Percentiles rank a stretch among this genome's conserved stretches.
Evolutionary conservation across 2,329 filamentous ascomycete genomes (phyloP).

Genomic region (Karstenula rhodostoma): DNA sequence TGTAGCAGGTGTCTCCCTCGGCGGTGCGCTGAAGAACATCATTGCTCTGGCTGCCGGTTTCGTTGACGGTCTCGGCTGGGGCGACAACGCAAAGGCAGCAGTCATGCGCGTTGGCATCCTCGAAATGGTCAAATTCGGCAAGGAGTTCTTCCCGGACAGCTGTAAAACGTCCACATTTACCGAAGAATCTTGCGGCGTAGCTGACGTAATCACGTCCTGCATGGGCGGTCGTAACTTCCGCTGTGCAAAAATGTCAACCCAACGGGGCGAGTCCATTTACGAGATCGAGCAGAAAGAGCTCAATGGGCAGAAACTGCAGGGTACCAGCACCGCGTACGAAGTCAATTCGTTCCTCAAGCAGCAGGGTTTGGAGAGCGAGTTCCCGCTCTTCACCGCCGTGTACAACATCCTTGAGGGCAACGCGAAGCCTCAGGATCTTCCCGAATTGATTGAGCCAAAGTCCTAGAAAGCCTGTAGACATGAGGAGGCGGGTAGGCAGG

Average conservation of each 20-base stretch:
- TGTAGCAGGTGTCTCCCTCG: slow-evolving; percentile 95
- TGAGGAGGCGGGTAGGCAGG: too few relatives aligned
- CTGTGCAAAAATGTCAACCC: slow-evolving; percentile 87
- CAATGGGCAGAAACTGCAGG: slow-evolving; percentile 97
- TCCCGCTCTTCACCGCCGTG: slow-evolving; percentile 92
- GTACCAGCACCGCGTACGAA: slow-evolving; percentile 89
- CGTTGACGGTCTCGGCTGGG: slow-evolving; percentile 94
- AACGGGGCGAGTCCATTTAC: slow-evolving; percentile 79
- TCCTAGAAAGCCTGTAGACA: slow-evolving; percentile 14
- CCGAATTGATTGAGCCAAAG: slow-evolving; percentile 64
- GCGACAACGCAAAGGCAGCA: slow-evolving; percentile 98
- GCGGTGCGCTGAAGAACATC: slow-evolving; percentile 95
- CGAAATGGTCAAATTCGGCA: slow-evolving; percentile 96
- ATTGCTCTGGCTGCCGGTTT: slow-evolving; percentile 94
- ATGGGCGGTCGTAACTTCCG: slow-evolving; percentile 92
- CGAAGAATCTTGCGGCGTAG: slow-evolving; percentile 94
- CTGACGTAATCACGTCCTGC: slow-evolving; percentile 94
- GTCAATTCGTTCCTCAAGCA: slow-evolving; percentile 88
- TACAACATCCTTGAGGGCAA: slow-evolving; percentile 80
- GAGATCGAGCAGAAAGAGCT: slow-evolving; percentile 90
- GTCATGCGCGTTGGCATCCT: slow-evolving; percentile 95
- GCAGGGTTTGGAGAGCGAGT: slow-evolving; percentile 79
- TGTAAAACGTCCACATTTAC: slow-evolving; percentile 88
- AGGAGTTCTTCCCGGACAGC: slow-evolving; percentile 87
- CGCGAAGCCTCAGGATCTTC: slow-evolving; percentile 81